A percentile compares a stretch with the other conserved stretches of the same genome.
Conservation (phyloP, 2,329 filamentous ascomycete genomes). For the Pseudogymnoascus sp. region DNA sequence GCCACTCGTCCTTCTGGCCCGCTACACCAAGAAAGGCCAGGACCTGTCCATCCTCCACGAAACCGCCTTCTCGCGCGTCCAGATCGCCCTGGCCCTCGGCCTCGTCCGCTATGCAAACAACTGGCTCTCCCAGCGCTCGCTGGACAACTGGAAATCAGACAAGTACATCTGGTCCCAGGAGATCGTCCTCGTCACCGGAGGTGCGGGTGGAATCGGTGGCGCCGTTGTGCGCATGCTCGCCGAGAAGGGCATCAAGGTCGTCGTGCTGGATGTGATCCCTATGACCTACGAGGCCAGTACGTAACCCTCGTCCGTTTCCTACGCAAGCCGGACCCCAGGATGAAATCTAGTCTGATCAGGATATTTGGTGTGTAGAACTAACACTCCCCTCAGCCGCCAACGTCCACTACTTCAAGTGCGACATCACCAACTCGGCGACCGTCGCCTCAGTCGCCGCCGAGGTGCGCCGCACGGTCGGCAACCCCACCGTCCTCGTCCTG, state of each 20-base stretch:
- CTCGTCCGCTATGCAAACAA: constrained; percentile 39
- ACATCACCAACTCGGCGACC: constrained; percentile 51
- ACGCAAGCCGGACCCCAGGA: neutral
- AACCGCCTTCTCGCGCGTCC: constrained; percentile 42
- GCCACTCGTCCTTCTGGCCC: constrained; percentile 52
- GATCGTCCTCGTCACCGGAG: constrained; percentile 66
- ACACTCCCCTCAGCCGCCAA: constrained; percentile 34
- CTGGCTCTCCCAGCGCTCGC: constrained; percentile 41
- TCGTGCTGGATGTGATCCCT: constrained; percentile 61
- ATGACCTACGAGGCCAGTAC: constrained; percentile 44
- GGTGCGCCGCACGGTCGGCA: constrained; percentile 48
- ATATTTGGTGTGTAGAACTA: neutral
- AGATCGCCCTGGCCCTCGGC: constrained; percentile 44
- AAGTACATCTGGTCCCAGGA: constrained; percentile 59
- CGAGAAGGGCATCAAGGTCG: constrained; percentile 55
- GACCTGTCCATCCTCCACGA: constrained; percentile 45
- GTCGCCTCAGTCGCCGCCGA: constrained; percentile 43
- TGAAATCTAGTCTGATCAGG: constrained; percentile 12
- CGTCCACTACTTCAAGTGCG: constrained; percentile 62
- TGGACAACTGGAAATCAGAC: constrained; percentile 44
- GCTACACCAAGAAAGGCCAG: constrained; percentile 54
- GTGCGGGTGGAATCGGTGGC: constrained; percentile 64
- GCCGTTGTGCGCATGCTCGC: constrained; percentile 57
- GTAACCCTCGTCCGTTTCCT: constrained; percentile 22
- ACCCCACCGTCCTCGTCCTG: constrained; percentile 64